A percentile compares a stretch with the other conserved stretches of the same genome.
These are phyloP conservation scores for Colletotrichum eleusines DNA, from an alignment of 2,329 filamentous ascomycete species.

Conservation along the genomic window DNA sequence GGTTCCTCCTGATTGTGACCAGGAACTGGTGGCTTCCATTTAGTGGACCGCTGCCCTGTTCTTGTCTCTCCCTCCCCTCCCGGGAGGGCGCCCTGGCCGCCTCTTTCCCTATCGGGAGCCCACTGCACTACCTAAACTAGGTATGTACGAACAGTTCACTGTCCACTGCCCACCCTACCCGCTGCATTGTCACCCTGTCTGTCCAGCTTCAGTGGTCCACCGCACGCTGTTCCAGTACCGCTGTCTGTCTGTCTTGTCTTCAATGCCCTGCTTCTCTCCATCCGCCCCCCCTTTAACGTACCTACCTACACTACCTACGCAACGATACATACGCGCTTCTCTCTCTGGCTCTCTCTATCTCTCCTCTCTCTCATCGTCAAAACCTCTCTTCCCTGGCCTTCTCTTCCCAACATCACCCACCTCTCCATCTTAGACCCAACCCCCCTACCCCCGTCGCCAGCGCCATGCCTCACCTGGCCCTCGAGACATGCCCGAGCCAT, in stretches of 20 bases:
- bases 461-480: conserved; percentile 32
- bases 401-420: conserved; percentile 3
- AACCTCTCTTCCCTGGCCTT: conserved; percentile 37
- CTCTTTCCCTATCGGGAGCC: neutral
- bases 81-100: conserved; percentile 1
- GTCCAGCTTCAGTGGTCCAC: conserved; percentile 1
- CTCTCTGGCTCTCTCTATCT: no score
- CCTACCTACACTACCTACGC: neutral
- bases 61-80: conserved; percentile 27
- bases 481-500: conserved; percentile 39
- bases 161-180: neutral
- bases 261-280: conserved; percentile 17
- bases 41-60: conserved; percentile 22
- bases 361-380: conserved; percentile 28
- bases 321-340: neutral
- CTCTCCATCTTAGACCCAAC: conserved; percentile 8
- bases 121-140: neutral
- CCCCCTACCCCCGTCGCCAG: conserved; percentile 4
- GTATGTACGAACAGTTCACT: neutral
- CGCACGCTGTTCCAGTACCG: neutral
- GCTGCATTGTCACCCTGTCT: neutral
- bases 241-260: neutral
- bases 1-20: neutral
- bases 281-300: conserved; percentile 26
- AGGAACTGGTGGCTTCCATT: conserved; percentile 8